Evolutionary conservation across 768 basidiomycete species (phyloP), one percentile per base, ranked within the genome.

Genomic region (Kockovaella imperatae): DNA sequence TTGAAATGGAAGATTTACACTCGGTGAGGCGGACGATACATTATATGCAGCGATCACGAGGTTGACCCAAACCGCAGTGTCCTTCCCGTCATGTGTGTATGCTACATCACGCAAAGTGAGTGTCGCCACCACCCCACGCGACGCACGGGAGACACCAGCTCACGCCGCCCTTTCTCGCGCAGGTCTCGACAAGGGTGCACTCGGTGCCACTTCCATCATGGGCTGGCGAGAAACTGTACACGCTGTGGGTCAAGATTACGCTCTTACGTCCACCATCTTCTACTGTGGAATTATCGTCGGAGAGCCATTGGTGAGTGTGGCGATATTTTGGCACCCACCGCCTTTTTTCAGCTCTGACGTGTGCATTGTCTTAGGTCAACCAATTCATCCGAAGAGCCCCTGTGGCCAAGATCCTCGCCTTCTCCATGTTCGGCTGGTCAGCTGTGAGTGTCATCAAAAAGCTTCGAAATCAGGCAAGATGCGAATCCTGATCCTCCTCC

Each of bases 121-220:
- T n/a, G n/a, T n/a, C 43, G 58, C 4, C 57, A 62, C 32, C 58
- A 62, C 45, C 57, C 55, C 7, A 56, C 59, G 30, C n/a, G 52
- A 45, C n/a, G 6, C 3, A 18, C 14, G 15, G 4, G 7, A 11
- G 39, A 7, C 18, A 20, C 15, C n/a, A 18, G 11, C 7, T 13
- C 26, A 34, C 26, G 15, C 41, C 25, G 40, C 26, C 6, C 3
- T 8, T n/a, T n/a, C n/a, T n/a, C n/a, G n/a, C n/a, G n/a, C n/a
- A n/a, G n/a, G n/a, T n/a, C n/a, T 36, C 28, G 40, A 54, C 32
- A n/a, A 39, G 18, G 36, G 36, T 20, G 21, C 36, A 8, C 21
- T 39, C 13, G 20, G 36, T 42, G 18, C 11, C 42, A 43, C 42
- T n/a, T 50, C 52, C 20, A 57, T 57, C 49, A 57, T 57, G 56